These are phyloP conservation scores for Penicillium sp. DNA, from an alignment of 2,329 filamentous ascomycete genomes.

Conservation along the genomic window DNA sequence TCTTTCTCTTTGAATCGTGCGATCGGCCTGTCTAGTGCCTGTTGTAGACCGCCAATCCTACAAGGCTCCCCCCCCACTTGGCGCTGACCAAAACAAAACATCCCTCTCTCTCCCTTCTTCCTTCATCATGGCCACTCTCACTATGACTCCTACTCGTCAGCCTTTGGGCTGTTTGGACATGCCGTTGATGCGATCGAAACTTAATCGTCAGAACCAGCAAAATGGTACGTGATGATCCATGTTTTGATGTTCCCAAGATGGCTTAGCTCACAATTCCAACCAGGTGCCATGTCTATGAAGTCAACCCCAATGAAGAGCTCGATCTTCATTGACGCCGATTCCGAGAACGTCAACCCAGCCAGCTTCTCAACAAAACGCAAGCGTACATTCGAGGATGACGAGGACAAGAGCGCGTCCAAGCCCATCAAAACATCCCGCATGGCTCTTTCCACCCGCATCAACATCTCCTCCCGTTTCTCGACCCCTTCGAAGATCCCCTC, in stretches of 20 bases:
- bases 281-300: slow-evolving; percentile 9
- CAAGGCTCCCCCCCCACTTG: slow-evolving; percentile 27
- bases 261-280: slow-evolving; percentile 11
- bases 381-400: slow-evolving; percentile 36
- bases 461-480: slow-evolving; percentile 20
- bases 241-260: not conserved
- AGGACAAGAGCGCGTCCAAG: slow-evolving; percentile 43
- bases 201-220: slow-evolving; percentile 37
- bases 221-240: slow-evolving; percentile 27
- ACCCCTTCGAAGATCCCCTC: slow-evolving; percentile 30
- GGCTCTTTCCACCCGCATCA: slow-evolving; percentile 31
- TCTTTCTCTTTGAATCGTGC: slow-evolving; percentile 4
- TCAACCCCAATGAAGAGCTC: slow-evolving; percentile 19
- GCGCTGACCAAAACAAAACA: slow-evolving; percentile 29
- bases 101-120: slow-evolving; percentile 1
- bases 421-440: slow-evolving; percentile 50
- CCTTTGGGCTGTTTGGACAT: slow-evolving; percentile 40
- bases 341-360: slow-evolving; percentile 60
- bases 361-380: slow-evolving; percentile 52
- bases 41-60: slow-evolving; percentile 23
- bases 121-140: slow-evolving; percentile 35
- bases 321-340: slow-evolving; percentile 23
- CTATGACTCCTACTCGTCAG: slow-evolving; percentile 37
- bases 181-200: slow-evolving; percentile 32
- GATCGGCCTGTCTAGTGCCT: slow-evolving; percentile 8